Evolutionary conservation across 192 early-diverging fungal genomes (phyloP).

Genomic region (Entophlyctis helioformis): DNA sequence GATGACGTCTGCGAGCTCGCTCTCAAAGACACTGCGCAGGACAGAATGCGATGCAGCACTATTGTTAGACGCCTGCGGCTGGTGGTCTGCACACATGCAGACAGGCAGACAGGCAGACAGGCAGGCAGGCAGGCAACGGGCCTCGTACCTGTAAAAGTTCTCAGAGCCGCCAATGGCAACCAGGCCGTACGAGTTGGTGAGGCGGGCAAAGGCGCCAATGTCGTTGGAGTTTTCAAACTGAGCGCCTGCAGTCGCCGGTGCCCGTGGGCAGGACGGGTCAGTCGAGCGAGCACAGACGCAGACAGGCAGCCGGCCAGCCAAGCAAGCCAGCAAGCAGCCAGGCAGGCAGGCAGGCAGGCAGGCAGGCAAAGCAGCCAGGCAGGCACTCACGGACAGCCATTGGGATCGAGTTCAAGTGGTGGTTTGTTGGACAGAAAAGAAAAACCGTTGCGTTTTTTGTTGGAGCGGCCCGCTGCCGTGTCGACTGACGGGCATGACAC

Average conservation of each 20-base stretch:
- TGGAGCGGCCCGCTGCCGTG: too few relatives aligned
- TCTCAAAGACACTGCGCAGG: conserved; percentile 84
- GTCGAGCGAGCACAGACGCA: neutral
- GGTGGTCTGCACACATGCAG: neutral
- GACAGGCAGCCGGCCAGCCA: too few relatives aligned
- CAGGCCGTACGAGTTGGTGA: conserved; percentile 97
- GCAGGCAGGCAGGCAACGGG: neutral
- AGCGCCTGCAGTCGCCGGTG: conserved; percentile 5
- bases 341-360: neutral
- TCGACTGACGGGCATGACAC: too few relatives aligned
- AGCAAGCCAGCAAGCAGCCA: too few relatives aligned
- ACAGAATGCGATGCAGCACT: too few relatives aligned
- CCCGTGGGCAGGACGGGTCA: neutral
- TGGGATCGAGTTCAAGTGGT: too few relatives aligned
- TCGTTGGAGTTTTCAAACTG: conserved; percentile 98
- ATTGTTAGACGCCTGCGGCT: too few relatives aligned
- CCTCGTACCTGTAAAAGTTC: conserved; percentile 91
- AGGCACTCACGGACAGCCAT: conserved; percentile 7
- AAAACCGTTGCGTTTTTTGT: too few relatives aligned
- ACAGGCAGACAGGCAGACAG: neutral
- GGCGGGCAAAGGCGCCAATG: conserved; percentile 93
- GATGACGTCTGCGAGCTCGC: conserved; percentile 87
- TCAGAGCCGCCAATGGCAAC: conserved; percentile 96
- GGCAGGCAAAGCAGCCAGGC: neutral
- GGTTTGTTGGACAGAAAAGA: too few relatives aligned